Evolutionary conservation across 768 basidiomycete species (phyloP), one percentile per base, ranked within the genome.

Genomic region (Plicaturopsis crispa): DNA sequence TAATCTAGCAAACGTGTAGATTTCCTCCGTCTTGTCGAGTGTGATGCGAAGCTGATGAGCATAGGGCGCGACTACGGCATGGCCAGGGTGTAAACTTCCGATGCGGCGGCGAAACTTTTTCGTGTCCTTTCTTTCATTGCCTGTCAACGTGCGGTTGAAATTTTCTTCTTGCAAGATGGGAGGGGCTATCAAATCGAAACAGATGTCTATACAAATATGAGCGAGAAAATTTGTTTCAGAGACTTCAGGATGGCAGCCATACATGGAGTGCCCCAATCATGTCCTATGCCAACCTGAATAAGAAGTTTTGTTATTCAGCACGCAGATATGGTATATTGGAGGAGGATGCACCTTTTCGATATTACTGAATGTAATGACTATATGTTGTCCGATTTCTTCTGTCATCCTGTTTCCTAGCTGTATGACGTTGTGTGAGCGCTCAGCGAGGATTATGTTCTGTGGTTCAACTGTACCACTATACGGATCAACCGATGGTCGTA

Each of bases 401-500:
- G 59, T 68, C 35, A 67, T 59, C 22, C 65, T 62, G 43, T 79
- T 72, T 24, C 80, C 81, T 14, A 82, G 67, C 81, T 84, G 50
- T n/a, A 41, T 11, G 20, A 11, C n/a, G n/a, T n/a, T n/a, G 24
- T 20, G 31, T 47, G 19, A 45, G 22, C 37, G 18, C 41, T 30
- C 21, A 26, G 31, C 14, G 6, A 20, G 23, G 19, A 20, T 12
- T 35, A 7, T 21, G 20, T 5, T 20, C 33, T 33, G 35, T 31
- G 31, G 33, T 35, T 13, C 18, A 4, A 51, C 65, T 47, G n/a
- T 42, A 82, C 84, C 57, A 64, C 66, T 12, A 86, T 66, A 11
- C 73, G 72, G 24, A 89, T 68, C 12, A 73, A 50, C 57, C 80
- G 84, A 48, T 83, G 72, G 20, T 78, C 77, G 46, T 84, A 86